These are phyloP conservation scores for Fraxinus dipetala DNA, from an alignment of 305 asterid species.

Conservation along the genomic window DNA sequence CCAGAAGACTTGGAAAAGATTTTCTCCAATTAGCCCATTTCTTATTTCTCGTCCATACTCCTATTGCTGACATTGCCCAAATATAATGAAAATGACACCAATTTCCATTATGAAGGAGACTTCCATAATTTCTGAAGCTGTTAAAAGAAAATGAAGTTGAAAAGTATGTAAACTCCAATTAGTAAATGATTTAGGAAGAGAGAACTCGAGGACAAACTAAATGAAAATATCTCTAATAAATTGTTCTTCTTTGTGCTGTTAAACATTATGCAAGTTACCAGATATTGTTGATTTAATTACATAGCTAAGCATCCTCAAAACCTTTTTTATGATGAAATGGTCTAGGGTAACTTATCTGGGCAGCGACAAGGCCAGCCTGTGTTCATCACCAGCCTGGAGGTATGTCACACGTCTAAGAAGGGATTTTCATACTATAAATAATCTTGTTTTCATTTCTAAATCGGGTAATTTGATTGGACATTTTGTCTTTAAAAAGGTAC, in stretches of 20 bases:
- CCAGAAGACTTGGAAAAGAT: neutral
- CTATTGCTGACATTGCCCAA: neutral
- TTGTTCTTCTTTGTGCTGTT: neutral
- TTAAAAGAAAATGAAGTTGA: slow-evolving; percentile 3
- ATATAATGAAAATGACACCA: neutral
- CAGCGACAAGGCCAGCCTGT: slow-evolving; percentile 98
- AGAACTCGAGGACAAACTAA: neutral
- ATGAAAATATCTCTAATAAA: neutral
- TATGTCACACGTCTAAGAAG: slow-evolving; percentile 28
- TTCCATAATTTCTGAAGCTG: neutral
- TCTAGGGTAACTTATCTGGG: slow-evolving; percentile 95
- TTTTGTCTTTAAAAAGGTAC: neutral
- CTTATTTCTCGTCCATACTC: neutral
- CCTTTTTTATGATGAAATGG: slow-evolving; percentile 13
- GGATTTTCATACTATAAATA: neutral
- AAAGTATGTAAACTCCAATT: neutral
- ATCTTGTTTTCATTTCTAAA: neutral
- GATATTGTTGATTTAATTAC: neutral
- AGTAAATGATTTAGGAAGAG: neutral
- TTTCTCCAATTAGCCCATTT: neutral
- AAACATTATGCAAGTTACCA: neutral
- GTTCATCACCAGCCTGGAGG: slow-evolving; percentile 96
- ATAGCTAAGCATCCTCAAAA: slow-evolving; percentile 3
- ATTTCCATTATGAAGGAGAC: neutral
- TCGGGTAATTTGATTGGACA: neutral